Evolutionary conservation across 1,139 yeast genomes (phyloP), one percentile per base, ranked within the genome.

Genomic region (Taphrina sp.): DNA sequence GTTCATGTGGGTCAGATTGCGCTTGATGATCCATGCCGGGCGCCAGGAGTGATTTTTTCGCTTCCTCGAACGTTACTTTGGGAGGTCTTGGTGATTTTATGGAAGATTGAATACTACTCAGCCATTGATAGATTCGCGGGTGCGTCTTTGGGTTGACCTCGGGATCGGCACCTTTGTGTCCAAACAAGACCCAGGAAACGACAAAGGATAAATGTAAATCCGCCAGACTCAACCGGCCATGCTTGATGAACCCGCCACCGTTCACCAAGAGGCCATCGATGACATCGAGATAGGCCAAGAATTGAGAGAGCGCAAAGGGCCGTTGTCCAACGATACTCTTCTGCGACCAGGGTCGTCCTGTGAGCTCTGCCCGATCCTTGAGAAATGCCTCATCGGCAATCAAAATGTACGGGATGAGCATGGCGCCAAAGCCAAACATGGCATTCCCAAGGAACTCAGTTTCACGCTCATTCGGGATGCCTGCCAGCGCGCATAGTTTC

Each of bases 291-390:
- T 52, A 33, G 12, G 39, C 56, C 20, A 23, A 28, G 14, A 52
- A 35, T n/a, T 33, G 49, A 10, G 43, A 14, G 22, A 42, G 23
- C 19, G 56, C 56, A 10, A 14, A 23, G 14, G 29, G 20, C 14
- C 56, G 34, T 10, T 19, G 24, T 3, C 19, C 17, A 23, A 17
- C 35, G 37, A 52, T 35, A 24, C 26, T 10, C 16, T 19, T 17
- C 28, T 34, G 31, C 19, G 47, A 24, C 56, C 56, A 52, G 16
- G 56, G 49, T n/a, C 47, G 46, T 10, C 56, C 56, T 1, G 56
- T 42, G 29, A 52, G 22, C n/a, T 20, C 49, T n/a, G 42, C 29
- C 33, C 56, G 7, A 31, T 52, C 56, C 22, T 26, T 26, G 28
- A 52, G 26, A 16, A 52, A 52, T n/a, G 39, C 46, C 29, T 41